A percentile compares a stretch with the other conserved stretches of the same genome.
Conservation (phyloP, 495 filamentous ascomycete species). For the Hypoxylon subgilvum region DNA sequence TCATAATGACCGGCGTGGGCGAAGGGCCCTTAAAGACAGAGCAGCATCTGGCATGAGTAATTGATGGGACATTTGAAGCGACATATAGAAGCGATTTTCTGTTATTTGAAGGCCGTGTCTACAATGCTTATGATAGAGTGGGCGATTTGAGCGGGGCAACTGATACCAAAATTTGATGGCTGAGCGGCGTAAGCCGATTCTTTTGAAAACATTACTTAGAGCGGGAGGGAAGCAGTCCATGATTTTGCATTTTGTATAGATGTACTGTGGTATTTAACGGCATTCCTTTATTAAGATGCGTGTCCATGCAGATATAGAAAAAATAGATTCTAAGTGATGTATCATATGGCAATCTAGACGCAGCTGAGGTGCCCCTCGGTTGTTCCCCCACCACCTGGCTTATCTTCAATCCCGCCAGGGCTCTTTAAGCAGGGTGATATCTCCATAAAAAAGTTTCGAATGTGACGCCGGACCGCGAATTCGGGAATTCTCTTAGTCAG, state of each 20-base stretch:
- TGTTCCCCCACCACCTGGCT: too few relatives aligned
- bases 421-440: constrained; percentile 10
- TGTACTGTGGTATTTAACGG: constrained; percentile 6
- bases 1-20: constrained; percentile 90
- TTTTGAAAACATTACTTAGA: neutral
- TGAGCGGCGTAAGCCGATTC: neutral
- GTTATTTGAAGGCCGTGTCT: too few relatives aligned
- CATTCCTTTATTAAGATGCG: too few relatives aligned
- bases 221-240: neutral
- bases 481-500: constrained; percentile 11
- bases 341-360: too few relatives aligned
- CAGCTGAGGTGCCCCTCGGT: too few relatives aligned
- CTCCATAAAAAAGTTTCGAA: constrained; percentile 25
- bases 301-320: too few relatives aligned
- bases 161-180: constrained; percentile 4
- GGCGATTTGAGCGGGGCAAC: neutral
- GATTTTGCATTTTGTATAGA: constrained; percentile 2
- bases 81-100: neutral
- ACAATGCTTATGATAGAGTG: too few relatives aligned
- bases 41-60: constrained; percentile 64
- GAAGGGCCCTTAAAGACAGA: constrained; percentile 83
- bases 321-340: too few relatives aligned
- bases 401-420: constrained; percentile 14
- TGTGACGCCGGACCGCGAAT: constrained; percentile 2
- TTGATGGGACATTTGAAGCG: neutral